Conservation (phyloP, 179 eudicot species). For the Silene noctiflora region DNA sequence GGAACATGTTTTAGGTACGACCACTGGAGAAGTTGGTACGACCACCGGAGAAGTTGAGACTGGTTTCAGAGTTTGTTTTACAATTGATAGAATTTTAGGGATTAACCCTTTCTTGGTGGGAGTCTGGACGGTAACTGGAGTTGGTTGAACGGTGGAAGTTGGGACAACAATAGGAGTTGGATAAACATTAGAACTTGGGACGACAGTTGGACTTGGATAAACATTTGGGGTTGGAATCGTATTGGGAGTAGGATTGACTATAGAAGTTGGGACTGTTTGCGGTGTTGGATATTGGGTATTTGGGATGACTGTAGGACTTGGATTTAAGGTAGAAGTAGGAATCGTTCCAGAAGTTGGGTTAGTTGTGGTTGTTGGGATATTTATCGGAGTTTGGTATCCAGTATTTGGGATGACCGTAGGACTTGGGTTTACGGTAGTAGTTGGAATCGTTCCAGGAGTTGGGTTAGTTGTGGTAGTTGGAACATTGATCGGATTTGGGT, state of each 20-base stretch:
- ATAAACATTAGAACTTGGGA: neutral
- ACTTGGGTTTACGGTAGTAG: neutral
- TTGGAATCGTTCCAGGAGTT: neutral
- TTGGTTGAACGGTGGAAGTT: neutral
- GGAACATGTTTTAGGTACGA: slow-evolving; percentile 33
- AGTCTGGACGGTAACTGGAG: neutral
- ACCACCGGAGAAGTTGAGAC: neutral
- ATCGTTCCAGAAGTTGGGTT: too few species aligned
- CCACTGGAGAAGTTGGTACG: neutral
- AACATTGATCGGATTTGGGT: too few species aligned
- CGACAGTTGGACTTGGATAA: neutral
- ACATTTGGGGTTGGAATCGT: too few species aligned
- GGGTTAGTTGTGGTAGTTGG: too few species aligned
- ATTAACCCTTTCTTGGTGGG: too few species aligned
- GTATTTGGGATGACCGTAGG: neutral
- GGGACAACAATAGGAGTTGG: neutral
- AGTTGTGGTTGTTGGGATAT: too few species aligned
- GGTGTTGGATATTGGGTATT: neutral
- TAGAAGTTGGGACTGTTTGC: too few species aligned
- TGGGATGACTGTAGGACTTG: neutral
- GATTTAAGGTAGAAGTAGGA: too few species aligned
- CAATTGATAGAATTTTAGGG: too few species aligned
- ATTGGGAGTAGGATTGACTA: too few species aligned
- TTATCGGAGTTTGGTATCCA: neutral
- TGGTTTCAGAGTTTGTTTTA: too few species aligned